Percentiles rank a stretch among this genome's conserved stretches.
Evolutionary conservation across 2,329 filamentous ascomycete species (phyloP).

Genomic region (Fusarium sp.): DNA sequence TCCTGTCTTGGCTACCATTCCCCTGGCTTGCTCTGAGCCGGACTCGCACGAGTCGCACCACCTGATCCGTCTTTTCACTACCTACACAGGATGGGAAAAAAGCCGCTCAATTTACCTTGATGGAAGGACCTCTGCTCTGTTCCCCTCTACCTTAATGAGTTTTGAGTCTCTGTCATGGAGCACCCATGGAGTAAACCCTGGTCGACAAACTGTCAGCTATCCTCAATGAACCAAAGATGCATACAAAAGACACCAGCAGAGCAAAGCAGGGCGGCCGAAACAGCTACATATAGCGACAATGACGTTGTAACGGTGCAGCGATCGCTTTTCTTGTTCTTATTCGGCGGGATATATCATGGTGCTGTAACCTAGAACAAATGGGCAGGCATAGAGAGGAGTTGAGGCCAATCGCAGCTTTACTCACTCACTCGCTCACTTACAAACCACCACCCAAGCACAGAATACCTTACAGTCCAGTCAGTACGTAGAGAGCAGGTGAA

Average conservation of each 20-base stretch:
- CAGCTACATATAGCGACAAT: slow-evolving; percentile 2
- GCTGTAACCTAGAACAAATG: background rate
- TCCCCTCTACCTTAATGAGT: background rate
- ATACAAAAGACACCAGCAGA: background rate
- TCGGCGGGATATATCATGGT: slow-evolving; percentile 10
- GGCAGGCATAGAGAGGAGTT: background rate
- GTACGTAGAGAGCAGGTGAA: background rate
- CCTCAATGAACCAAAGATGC: background rate
- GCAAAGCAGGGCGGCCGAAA: slow-evolving; percentile 6
- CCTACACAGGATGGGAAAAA: background rate
- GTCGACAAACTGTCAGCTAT: background rate
- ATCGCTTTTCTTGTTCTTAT: slow-evolving; percentile 7
- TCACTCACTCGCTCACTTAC: background rate
- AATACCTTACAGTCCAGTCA: background rate
- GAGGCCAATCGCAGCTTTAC: background rate
- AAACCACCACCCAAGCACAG: background rate
- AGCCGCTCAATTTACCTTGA: background rate
- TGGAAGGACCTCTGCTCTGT: background rate
- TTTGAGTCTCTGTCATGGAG: background rate
- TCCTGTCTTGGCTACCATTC: slow-evolving; percentile 32
- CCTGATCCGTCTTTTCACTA: slow-evolving; percentile 28
- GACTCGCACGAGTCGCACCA: slow-evolving; percentile 45
- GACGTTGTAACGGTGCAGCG: background rate
- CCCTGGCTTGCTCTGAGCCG: slow-evolving; percentile 38
- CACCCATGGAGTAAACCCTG: background rate